Evolutionary conservation across 495 filamentous ascomycete genomes (phyloP).

Genomic region (Penicillium samsonianum): DNA sequence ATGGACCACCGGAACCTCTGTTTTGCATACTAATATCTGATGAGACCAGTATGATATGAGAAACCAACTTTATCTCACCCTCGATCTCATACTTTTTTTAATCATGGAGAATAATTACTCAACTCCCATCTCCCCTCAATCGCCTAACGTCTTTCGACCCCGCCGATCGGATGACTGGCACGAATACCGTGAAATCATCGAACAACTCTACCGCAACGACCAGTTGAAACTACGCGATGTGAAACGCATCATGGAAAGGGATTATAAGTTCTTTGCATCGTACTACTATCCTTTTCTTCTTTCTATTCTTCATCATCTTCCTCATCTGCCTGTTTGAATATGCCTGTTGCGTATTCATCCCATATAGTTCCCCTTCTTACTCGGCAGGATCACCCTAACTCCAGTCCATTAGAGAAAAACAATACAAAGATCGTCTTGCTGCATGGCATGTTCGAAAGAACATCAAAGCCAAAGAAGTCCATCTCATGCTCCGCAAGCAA

Average conservation of each 20-base stretch:
- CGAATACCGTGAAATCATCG: constrained; percentile 41
- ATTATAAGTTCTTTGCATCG: constrained; percentile 47
- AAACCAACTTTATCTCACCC: too few species aligned
- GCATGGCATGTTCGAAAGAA: constrained; percentile 49
- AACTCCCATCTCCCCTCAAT: constrained; percentile 23
- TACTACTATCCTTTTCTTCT: constrained; percentile 30
- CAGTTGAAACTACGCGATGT: constrained; percentile 48
- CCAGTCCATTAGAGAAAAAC: constrained; percentile 40
- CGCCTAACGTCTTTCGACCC: constrained; percentile 35
- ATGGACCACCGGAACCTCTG: background rate
- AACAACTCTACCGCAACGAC: constrained; percentile 44
- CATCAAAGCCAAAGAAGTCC: constrained; percentile 47
- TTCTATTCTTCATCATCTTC: constrained; percentile 12
- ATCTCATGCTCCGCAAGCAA: constrained; percentile 47
- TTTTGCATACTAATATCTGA: background rate
- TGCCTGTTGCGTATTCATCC: background rate
- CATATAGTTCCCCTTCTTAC: constrained; percentile 4
- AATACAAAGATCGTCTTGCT: constrained; percentile 49
- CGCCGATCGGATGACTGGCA: constrained; percentile 49
- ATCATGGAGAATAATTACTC: constrained; percentile 23
- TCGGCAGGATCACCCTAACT: constrained; percentile 18
- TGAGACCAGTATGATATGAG: constrained; percentile 10
- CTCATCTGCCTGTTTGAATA: constrained; percentile 6
- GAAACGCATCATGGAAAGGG: constrained; percentile 44
- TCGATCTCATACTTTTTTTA: too few species aligned